Conservation (phyloP, 2,329 filamentous ascomycete species). For the Xylaria arbuscula region DNA sequence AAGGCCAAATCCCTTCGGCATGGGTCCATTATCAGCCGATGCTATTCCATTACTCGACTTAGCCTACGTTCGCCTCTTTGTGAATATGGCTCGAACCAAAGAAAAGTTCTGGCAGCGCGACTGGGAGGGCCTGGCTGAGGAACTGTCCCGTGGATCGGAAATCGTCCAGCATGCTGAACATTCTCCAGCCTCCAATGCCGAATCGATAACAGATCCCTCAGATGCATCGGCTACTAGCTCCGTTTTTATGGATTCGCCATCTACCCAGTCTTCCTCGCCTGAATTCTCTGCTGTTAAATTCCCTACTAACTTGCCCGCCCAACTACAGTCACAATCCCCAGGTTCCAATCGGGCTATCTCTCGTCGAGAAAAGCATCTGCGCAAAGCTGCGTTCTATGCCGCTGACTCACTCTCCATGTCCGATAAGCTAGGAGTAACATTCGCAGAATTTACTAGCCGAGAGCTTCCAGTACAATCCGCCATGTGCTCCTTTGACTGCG, state of each 20-base stretch:
- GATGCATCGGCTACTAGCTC: conserved; percentile 60
- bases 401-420: conserved; percentile 91
- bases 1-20: conserved; percentile 83
- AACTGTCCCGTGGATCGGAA: conserved; percentile 81
- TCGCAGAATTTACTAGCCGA: conserved; percentile 83
- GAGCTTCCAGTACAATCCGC: conserved; percentile 91
- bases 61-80: conserved; percentile 91
- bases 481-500: conserved; percentile 93
- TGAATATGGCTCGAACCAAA: conserved; percentile 91
- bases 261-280: conserved; percentile 62
- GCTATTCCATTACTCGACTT: conserved; percentile 91
- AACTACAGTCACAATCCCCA: conserved; percentile 46
- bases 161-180: conserved; percentile 78
- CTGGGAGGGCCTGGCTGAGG: conserved; percentile 90
- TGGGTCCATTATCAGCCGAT: conserved; percentile 86
- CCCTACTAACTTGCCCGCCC: conserved; percentile 41
- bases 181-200: conserved; percentile 63
- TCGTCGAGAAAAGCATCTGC: conserved; percentile 85
- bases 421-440: conserved; percentile 85
- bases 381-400: conserved; percentile 95
- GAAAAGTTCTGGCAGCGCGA: conserved; percentile 95
- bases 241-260: conserved; percentile 63
- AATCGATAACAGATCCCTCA: conserved; percentile 59
- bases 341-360: conserved; percentile 63
- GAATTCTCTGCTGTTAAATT: conserved; percentile 58